These are phyloP conservation scores for Ogataea nitratoaversa DNA, from an alignment of 805 yeast genomes.

Conservation along the genomic window DNA sequence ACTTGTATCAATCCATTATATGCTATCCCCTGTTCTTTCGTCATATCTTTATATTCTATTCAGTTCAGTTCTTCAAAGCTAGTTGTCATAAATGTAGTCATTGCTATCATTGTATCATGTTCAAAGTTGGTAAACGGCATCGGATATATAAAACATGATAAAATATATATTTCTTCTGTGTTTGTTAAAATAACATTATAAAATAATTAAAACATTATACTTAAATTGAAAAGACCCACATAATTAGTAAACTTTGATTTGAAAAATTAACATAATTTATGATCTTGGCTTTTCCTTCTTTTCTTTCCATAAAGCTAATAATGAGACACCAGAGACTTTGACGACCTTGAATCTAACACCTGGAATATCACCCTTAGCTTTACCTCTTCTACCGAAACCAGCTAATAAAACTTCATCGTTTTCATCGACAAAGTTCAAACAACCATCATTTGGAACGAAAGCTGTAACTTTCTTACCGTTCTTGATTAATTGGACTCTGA, in stretches of 20 bases:
- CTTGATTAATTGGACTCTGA: conserved; percentile 99
- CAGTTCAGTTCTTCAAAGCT: too few relatives aligned
- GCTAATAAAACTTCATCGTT: conserved; percentile 99
- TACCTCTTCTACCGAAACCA: conserved; percentile 99
- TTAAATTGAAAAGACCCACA: not conserved
- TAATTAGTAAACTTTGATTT: not conserved
- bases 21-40: too few relatives aligned
- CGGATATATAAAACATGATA: conserved; percentile 3
- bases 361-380: conserved; percentile 99
- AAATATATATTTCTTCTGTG: conserved; percentile 1
- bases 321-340: conserved; percentile 99
- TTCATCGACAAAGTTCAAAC: conserved; percentile 99
- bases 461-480: conserved; percentile 99
- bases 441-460: conserved; percentile 99
- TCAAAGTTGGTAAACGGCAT: not conserved
- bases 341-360: conserved; percentile 99
- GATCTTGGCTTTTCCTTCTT: conserved; percentile 99
- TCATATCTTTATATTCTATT: too few relatives aligned
- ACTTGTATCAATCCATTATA: too few relatives aligned
- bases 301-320: conserved; percentile 99
- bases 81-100: too few relatives aligned
- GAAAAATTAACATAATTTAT: conserved; percentile 39
- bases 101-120: not conserved
- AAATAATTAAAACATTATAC: conserved; percentile 1
- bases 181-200: conserved; percentile 1